These are phyloP conservation scores for Pyrus bretschneideri DNA, from an alignment of 306 rosid species.

Conservation along the genomic window DNA sequence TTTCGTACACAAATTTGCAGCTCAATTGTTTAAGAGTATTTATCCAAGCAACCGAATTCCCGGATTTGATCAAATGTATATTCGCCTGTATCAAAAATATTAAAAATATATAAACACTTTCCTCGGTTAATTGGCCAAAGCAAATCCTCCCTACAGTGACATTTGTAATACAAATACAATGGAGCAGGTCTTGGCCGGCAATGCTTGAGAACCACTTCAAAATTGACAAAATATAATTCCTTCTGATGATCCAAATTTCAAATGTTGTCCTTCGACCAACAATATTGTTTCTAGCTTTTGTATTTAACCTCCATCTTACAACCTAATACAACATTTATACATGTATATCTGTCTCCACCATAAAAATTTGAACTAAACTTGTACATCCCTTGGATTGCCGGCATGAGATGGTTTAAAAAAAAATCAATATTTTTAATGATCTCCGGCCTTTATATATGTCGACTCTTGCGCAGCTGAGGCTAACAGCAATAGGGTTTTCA, in stretches of 20 bases:
- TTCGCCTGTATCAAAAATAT: neutral
- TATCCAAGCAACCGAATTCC: too few species aligned
- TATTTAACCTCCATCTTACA: neutral
- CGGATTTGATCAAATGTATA: neutral
- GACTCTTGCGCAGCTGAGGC: neutral
- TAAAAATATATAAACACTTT: neutral
- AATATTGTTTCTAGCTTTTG: constrained; percentile 1
- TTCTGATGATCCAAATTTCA: neutral
- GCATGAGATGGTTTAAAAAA: neutral
- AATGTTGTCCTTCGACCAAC: neutral
- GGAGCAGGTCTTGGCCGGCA: constrained; percentile 50
- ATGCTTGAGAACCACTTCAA: neutral
- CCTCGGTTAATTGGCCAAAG: constrained; percentile 1
- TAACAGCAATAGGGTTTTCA: neutral
- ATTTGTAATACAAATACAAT: neutral
- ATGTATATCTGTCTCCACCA: neutral
- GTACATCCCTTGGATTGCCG: constrained; percentile 10
- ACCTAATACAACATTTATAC: neutral
- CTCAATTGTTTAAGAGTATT: neutral
- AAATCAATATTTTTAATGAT: neutral
- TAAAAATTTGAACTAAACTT: neutral
- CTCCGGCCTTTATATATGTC: constrained; percentile 9
- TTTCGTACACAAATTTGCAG: too few species aligned
- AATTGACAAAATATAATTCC: neutral
- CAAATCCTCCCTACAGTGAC: neutral